These are phyloP conservation scores for Luffa acutangula DNA, from an alignment of 306 rosid genomes.

Conservation along the genomic window DNA sequence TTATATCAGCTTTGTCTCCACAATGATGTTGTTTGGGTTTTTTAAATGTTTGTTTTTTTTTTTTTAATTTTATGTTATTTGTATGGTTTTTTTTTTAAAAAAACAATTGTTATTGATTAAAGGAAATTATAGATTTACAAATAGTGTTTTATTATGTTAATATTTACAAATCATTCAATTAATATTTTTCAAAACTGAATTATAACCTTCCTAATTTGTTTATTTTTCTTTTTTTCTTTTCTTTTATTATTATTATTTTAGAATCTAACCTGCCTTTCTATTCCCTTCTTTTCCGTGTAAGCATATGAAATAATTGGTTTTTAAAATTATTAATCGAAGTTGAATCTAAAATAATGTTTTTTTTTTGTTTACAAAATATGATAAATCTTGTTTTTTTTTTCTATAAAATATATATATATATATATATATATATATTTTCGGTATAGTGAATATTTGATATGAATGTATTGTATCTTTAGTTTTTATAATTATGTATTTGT, in stretches of 20 bases:
- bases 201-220: not conserved
- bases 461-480: no score
- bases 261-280: not conserved
- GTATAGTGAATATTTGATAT: no score
- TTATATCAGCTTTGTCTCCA: not conserved
- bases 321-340: not conserved
- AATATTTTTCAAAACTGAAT: not conserved
- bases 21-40: conserved; percentile 2
- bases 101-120: no score
- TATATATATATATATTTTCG: no score
- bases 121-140: not conserved
- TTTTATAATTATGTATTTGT: no score
- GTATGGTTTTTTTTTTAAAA: no score
- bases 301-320: not conserved
- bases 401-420: no score
- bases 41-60: not conserved
- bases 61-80: not conserved
- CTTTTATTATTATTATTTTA: not conserved
- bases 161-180: not conserved
- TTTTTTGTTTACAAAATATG: no score
- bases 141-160: not conserved
- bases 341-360: not conserved
- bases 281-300: not conserved
- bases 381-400: no score
- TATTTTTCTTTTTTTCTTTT: not conserved